phyloP scores from a whole-genome alignment of 2,329 filamentous ascomycete genomes.

The Colletotrichum navitas region DNA sequence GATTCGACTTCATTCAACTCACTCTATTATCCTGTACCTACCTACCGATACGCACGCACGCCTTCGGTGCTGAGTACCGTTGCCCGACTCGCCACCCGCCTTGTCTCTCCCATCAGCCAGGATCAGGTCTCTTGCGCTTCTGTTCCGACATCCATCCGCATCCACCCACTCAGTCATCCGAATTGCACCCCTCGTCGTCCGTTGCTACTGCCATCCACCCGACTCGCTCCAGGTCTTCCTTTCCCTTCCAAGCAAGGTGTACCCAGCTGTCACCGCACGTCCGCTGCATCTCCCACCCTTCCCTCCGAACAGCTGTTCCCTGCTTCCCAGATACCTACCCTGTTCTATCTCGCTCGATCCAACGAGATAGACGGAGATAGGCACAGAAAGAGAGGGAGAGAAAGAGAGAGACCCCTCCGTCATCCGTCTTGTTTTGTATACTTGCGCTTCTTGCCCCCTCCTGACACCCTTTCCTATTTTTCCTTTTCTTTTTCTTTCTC shows the following conservation, averaged over 20 bases:
- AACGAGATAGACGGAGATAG: conserved; percentile 8
- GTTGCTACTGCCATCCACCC: conserved; percentile 34
- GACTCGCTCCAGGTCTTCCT: conserved; percentile 12
- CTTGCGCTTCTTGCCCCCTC: conserved; percentile 11
- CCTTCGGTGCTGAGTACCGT: background rate
- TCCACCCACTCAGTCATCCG: conserved; percentile 37
- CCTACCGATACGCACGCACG: conserved; percentile 2
- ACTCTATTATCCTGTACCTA: background rate
- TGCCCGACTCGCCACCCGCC: conserved; percentile 22
- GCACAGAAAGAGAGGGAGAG: too few species aligned
- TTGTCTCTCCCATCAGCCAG: conserved; percentile 26
- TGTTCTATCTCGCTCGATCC: conserved; percentile 16
- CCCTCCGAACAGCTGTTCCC: conserved; percentile 34
- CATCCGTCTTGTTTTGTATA: conserved; percentile 22
- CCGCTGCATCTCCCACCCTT: conserved; percentile 32
- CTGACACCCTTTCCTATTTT: conserved; percentile 9
- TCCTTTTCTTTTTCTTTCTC: too few species aligned
- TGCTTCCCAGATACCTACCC: conserved; percentile 9
- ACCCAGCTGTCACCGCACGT: conserved; percentile 26
- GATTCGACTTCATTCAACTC: conserved; percentile 3
- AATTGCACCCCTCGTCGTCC: conserved; percentile 36
- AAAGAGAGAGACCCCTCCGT: conserved; percentile 30
- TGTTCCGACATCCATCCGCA: conserved; percentile 33
- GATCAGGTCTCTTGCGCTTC: conserved; percentile 25
- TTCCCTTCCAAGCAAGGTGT: conserved; percentile 29